A percentile compares a stretch with the other conserved stretches of the same genome.
Evolutionary conservation across 1,284 basidiomycete species (phyloP).

Genomic region (Ustilago lituana): DNA sequence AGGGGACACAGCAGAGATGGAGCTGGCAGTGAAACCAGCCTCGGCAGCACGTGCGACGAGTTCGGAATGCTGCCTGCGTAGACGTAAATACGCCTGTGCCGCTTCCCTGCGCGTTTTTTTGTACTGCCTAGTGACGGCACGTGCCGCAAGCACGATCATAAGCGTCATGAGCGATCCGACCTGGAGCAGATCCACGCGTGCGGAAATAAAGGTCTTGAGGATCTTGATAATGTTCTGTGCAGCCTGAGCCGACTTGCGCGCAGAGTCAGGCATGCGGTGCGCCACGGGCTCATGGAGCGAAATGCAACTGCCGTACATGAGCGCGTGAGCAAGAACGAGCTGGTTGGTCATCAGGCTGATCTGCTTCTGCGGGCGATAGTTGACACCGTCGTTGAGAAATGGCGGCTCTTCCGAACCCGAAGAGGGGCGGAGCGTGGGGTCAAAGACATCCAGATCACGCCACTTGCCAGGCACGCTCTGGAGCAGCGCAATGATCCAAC

Average conservation of each 20-base stretch:
- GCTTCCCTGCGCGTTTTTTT: conserved; percentile 38
- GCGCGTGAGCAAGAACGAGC: conserved; percentile 42
- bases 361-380: conserved; percentile 39
- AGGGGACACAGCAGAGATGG: conserved; percentile 6
- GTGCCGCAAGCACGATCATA: conserved; percentile 41
- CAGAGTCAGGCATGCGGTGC: conserved; percentile 36
- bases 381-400: conserved; percentile 44
- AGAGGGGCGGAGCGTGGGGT: conserved; percentile 22
- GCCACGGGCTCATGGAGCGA: conserved; percentile 53
- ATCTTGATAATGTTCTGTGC: conserved; percentile 47
- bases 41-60: conserved; percentile 16
- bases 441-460: conserved; percentile 34
- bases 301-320: conserved; percentile 44
- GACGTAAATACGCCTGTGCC: conserved; percentile 22
- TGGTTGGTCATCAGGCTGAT: conserved; percentile 44
- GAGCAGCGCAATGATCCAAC: conserved; percentile 22
- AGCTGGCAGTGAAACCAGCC: conserved; percentile 17
- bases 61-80: conserved; percentile 24
- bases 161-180: conserved; percentile 41
- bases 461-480: conserved; percentile 43
- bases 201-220: conserved; percentile 46
- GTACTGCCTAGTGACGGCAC: conserved; percentile 37
- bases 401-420: conserved; percentile 25
- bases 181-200: conserved; percentile 39
- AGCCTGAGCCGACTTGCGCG: conserved; percentile 29